Percentiles rank a stretch among this genome's conserved stretches.
Evolutionary conservation across 2,329 filamentous ascomycete genomes (phyloP).

Genomic region (Botrytis pseudocinerea): DNA sequence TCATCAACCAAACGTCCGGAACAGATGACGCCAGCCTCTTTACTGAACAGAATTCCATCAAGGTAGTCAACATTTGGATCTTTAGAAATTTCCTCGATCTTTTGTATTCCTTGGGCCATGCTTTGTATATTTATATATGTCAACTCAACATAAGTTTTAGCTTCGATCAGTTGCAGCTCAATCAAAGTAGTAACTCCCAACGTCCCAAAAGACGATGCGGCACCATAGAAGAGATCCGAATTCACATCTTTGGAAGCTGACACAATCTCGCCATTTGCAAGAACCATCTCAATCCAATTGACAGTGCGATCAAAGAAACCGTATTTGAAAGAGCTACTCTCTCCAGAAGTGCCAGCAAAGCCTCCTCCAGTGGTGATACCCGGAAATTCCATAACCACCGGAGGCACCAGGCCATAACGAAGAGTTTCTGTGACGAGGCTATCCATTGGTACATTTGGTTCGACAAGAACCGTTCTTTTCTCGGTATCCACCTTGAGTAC

Average conservation of each 20-base stretch:
- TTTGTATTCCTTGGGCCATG: conserved; percentile 45
- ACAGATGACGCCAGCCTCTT: conserved; percentile 52
- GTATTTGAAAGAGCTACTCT: conserved; percentile 64
- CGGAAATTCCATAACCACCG: conserved; percentile 70
- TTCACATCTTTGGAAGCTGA: conserved; percentile 49
- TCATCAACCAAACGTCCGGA: conserved; percentile 50
- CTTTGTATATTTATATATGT: conserved; percentile 51
- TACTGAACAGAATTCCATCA: conserved; percentile 56
- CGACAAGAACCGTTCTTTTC: conserved; percentile 53
- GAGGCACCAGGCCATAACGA: conserved; percentile 55
- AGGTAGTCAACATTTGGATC: conserved; percentile 52
- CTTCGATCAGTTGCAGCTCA: conserved; percentile 56
- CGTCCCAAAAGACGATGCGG: conserved; percentile 60
- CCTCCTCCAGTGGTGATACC: conserved; percentile 68
- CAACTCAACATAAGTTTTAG: conserved; percentile 54
- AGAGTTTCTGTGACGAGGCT: conserved; percentile 58
- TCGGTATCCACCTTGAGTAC: conserved; percentile 47
- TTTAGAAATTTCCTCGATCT: conserved; percentile 41
- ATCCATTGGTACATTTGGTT: conserved; percentile 71
- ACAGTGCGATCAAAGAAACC: conserved; percentile 66
- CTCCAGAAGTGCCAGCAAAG: conserved; percentile 65
- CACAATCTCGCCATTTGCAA: conserved; percentile 56
- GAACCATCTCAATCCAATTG: conserved; percentile 61
- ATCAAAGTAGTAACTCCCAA: conserved; percentile 61
- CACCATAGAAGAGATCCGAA: conserved; percentile 58